Conservation (phyloP, 768 basidiomycete species). For the Psilocybe cyanescens region DNA sequence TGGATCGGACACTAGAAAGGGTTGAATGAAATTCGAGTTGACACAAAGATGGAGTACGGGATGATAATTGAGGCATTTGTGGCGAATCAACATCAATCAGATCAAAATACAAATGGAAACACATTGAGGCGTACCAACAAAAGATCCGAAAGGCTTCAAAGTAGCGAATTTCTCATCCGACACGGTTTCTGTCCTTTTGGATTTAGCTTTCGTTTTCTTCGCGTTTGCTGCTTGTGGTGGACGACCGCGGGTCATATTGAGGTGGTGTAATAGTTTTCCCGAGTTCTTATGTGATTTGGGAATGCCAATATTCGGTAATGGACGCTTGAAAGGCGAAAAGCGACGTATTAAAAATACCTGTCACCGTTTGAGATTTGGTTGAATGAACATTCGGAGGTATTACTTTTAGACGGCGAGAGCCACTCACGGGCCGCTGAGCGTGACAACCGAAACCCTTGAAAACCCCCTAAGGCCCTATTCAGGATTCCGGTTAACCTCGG, state of each 20-base stretch:
- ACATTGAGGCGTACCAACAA: slow-evolving; percentile 19
- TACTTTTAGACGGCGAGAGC: no score
- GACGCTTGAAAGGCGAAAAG: background rate
- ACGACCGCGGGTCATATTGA: background rate
- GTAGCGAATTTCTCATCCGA: slow-evolving; percentile 1
- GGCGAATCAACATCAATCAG: background rate
- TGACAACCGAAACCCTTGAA: no score
- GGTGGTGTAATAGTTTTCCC: no score
- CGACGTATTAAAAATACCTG: no score
- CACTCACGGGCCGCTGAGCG: no score
- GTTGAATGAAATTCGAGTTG: background rate
- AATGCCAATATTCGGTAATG: background rate
- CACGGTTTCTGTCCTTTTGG: background rate
- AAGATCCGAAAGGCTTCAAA: slow-evolving; percentile 22
- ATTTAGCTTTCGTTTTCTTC: background rate
- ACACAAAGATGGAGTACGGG: background rate
- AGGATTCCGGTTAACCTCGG: no score
- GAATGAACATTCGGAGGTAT: no score
- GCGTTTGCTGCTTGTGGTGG: background rate
- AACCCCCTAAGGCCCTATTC: no score
- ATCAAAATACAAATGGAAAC: background rate
- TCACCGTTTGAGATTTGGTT: no score
- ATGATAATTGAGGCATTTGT: no score
- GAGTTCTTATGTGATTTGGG: no score
- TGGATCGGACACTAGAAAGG: slow-evolving; percentile 5